Base-by-base conservation (phyloP, 306 rosid species). In the Pachyrhizus erosus region DNA sequence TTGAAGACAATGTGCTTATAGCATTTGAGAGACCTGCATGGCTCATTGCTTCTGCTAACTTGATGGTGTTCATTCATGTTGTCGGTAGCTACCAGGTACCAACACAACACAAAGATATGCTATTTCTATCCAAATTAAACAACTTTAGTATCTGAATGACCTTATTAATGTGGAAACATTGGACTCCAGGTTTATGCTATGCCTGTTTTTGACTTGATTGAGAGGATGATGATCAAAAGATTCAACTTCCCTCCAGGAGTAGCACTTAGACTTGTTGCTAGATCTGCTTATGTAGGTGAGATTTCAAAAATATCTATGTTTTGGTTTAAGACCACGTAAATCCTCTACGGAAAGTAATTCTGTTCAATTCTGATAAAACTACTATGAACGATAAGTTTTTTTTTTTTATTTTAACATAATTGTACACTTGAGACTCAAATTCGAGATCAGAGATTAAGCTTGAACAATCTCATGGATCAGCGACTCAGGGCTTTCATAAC, bases 61-160 rank as follows among this genome's bases (percentile, higher is more conserved):
- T 94, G 61, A 91, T 94, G 98, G 97, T 95, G 3, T 93, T 95
- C 68, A 51, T 93, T 78, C 99, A 95, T 65, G 98, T 96, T 18
- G 87, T 96, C 72, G 99, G 99, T 42, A 96, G 98, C 88, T 96
- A 96, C 84, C 98, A 96, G 97, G 97, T 93, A 73, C 26, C 8
- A 10, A 66, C 82, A 39, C 70, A 55, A 34, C 71, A 75, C 46
- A 48, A 55, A 4, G 70, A 79, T 48, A 34, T 42, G 54, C 31
- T 20, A 66, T 39, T 17, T 7, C 24, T 31, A 2, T 26, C 13
- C 33, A 51, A 42, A 61, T 58, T 68, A 54, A 13, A 18, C 23
- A 69, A 76, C 23, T 34, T 46, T 17, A 18, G 34, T 79, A 29
- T 42, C 34, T 65, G 27, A 71, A 37, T 68, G 12, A 55, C 67